phyloP scores from a whole-genome alignment of 2,329 filamentous ascomycete genomes.

The Pezicula neosporulosa region DNA sequence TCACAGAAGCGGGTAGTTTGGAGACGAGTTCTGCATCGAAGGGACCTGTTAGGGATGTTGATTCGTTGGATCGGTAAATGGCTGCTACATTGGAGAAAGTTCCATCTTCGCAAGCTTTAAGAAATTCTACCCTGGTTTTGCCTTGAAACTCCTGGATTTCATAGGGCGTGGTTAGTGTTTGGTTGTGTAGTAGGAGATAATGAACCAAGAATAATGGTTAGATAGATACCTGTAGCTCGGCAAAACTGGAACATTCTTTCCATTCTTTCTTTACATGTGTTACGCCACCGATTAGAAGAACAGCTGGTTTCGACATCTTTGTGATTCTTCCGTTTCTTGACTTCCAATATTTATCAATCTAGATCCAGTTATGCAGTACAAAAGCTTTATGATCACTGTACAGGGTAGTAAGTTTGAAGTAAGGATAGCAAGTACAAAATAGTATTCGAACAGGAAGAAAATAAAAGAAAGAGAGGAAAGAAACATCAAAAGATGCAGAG shows the following conservation, averaged over 20 bases:
- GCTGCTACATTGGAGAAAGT: slow-evolving; percentile 60
- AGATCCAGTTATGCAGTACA: too few species aligned
- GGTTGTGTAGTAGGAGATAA: not conserved
- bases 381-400: too few species aligned
- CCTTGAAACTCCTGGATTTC: slow-evolving; percentile 29
- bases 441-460: too few species aligned
- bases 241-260: slow-evolving; percentile 19
- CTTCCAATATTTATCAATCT: not conserved
- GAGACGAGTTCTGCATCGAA: slow-evolving; percentile 67
- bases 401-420: too few species aligned
- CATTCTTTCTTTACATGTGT: slow-evolving; percentile 22
- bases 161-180: not conserved
- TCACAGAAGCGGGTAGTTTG: slow-evolving; percentile 45
- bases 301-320: slow-evolving; percentile 13
- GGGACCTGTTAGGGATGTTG: slow-evolving; percentile 58
- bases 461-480: too few species aligned
- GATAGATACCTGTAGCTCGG: slow-evolving; percentile 16
- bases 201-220: not conserved
- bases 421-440: too few species aligned
- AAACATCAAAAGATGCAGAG: too few species aligned
- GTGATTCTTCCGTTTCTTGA: not conserved
- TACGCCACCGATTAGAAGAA: slow-evolving; percentile 22
- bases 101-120: slow-evolving; percentile 62
- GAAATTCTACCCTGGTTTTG: slow-evolving; percentile 60
- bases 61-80: slow-evolving; percentile 69